These are phyloP conservation scores for Mycena capillaripes DNA, from an alignment of 768 basidiomycete species.

Conservation along the genomic window DNA sequence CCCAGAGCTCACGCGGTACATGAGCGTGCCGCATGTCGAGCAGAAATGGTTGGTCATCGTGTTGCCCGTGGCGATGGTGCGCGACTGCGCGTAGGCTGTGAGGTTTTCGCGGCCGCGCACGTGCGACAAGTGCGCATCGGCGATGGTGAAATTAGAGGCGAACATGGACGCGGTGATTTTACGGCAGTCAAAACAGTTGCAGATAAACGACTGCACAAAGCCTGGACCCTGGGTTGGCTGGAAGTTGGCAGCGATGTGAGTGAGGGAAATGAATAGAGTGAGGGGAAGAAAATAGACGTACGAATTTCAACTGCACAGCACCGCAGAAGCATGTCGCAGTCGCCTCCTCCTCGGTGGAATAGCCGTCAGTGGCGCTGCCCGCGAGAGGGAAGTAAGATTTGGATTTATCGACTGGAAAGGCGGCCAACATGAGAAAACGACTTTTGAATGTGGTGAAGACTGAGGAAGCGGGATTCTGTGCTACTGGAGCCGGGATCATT, in stretches of 20 bases:
- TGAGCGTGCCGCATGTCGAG: conserved; percentile 25
- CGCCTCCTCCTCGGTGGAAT: neutral
- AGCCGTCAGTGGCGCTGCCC: neutral
- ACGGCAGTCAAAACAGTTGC: neutral
- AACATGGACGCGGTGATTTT: neutral
- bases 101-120: conserved; percentile 23
- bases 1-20: conserved; percentile 22
- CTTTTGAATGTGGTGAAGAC: no score
- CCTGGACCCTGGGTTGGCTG: neutral
- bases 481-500: no score
- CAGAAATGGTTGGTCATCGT: conserved; percentile 25
- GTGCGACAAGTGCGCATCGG: conserved; percentile 12
- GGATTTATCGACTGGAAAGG: no score
- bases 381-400: no score
- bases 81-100: conserved; percentile 1
- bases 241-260: no score
- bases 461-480: no score
- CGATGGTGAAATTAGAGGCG: neutral
- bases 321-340: neutral
- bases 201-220: neutral
- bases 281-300: neutral
- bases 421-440: no score
- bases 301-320: neutral
- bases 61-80: conserved; percentile 17
- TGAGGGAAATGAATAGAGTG: neutral